Conservation (phyloP, 2,329 filamentous ascomycete genomes). For the Parastagonospora avenae region DNA sequence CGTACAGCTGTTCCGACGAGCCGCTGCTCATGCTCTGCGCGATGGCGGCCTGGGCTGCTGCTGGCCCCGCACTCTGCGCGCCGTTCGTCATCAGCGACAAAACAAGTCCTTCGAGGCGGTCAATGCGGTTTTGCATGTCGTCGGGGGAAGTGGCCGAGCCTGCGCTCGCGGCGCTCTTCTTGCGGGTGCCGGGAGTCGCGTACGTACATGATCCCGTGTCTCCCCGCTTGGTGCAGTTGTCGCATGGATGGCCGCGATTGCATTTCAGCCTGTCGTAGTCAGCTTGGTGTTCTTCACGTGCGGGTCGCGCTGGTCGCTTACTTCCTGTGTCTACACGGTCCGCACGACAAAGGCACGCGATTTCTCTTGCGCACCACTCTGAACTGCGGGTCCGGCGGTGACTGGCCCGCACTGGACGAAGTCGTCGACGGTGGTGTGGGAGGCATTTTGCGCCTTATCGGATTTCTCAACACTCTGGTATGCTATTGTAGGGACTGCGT, state of each 20-base stretch:
- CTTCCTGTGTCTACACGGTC: constrained; percentile 90
- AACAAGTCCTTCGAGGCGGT: constrained; percentile 89
- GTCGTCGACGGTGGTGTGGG: constrained; percentile 79
- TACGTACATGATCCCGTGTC: constrained; percentile 85
- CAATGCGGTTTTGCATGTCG: constrained; percentile 98
- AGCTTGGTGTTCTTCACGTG: constrained; percentile 10
- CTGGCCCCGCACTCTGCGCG: constrained; percentile 62
- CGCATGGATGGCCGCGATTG: constrained; percentile 87
- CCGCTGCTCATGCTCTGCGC: constrained; percentile 52
- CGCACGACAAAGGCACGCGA: constrained; percentile 87
- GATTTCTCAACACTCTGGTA: too few relatives aligned
- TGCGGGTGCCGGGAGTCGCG: constrained; percentile 70
- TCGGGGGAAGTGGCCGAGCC: constrained; percentile 70
- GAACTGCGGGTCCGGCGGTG: constrained; percentile 85
- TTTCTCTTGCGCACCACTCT: constrained; percentile 91
- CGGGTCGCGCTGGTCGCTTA: constrained; percentile 50
- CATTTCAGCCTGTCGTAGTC: constrained; percentile 73
- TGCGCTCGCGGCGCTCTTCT: constrained; percentile 67
- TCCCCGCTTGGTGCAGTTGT: constrained; percentile 90
- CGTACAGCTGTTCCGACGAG: constrained; percentile 48
- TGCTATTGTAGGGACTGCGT: constrained; percentile 23
- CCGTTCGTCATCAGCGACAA: constrained; percentile 93
- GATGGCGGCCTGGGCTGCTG: constrained; percentile 65
- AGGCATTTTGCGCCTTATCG: constrained; percentile 59
- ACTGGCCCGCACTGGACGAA: constrained; percentile 76